Evolutionary conservation across 2,329 filamentous ascomycete species (phyloP), one percentile per base, ranked within the genome.

Genomic region (Cladosporium sp.): DNA sequence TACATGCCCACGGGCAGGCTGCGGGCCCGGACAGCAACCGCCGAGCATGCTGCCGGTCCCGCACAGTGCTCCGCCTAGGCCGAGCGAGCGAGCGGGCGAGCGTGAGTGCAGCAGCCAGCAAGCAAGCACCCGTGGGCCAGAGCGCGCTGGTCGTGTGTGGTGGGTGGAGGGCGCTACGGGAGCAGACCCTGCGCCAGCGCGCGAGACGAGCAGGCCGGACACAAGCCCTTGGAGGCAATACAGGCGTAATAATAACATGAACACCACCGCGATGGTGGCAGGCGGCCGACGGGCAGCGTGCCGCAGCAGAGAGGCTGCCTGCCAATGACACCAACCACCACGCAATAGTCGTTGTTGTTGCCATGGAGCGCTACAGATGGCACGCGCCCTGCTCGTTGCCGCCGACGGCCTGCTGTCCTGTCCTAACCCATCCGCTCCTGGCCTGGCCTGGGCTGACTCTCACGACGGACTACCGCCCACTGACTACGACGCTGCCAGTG

Each of bases 41-140:
- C 55, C 55, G 44, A 57, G 44, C 55, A 51, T 42, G 45, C 32
- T 48, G 55, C 55, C 55, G 55, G 55, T 49, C 55, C 45, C 37
- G 52, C 37, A 55, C 25, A 37, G 37, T 57, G 55, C 47, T 57
- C 55, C 55, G 55, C 55, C 55, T 39, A 57, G 55, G 35, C 48
- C 55, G 55, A 44, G 45, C 52, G 52, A 36, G 39, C 19, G 55
- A 25, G n/a, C n/a, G n/a, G n/a, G n/a, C n/a, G n/a, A n/a, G n/a
- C n/a, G n/a, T n/a, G n/a, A n/a, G n/a, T n/a, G n/a, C n/a, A n/a
- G n/a, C n/a, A n/a, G n/a, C n/a, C n/a, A n/a, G n/a, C n/a, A n/a
- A n/a, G 55, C 37, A 35, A 36, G 37, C 55, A 44, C 34, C 53
- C 47, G 55, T 51, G 55, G 55, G 55, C 55, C 47, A 57, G 47